phyloP scores from a whole-genome alignment of 768 basidiomycete genomes.

The Leucogyrophana mollusca region DNA sequence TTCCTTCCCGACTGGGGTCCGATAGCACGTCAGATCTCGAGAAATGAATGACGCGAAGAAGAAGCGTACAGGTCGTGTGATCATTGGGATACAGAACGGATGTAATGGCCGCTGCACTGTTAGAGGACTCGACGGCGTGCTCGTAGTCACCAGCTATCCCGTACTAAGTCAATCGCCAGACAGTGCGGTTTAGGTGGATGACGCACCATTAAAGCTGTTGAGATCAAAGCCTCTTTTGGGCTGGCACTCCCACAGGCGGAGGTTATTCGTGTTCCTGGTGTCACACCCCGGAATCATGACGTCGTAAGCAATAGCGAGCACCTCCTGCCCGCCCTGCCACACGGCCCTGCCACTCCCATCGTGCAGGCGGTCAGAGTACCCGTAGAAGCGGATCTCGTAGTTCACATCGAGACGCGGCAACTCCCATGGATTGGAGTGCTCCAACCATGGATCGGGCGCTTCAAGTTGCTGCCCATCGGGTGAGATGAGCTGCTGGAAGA shows the following conservation, averaged over 20 bases:
- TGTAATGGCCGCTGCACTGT: slow-evolving; percentile 91
- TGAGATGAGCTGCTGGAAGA: slow-evolving; percentile 92
- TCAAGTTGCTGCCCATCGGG: slow-evolving; percentile 83
- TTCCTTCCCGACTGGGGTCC: slow-evolving; percentile 73
- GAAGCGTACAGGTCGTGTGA: slow-evolving; percentile 60
- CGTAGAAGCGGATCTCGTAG: slow-evolving; percentile 89
- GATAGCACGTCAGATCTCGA: slow-evolving; percentile 1
- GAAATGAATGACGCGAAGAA: not conserved
- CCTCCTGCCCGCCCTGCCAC: slow-evolving; percentile 92
- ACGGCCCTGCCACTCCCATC: slow-evolving; percentile 60
- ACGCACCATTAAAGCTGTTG: slow-evolving; percentile 88
- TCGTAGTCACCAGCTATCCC: slow-evolving; percentile 86
- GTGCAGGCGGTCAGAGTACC: slow-evolving; percentile 65
- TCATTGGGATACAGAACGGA: slow-evolving; percentile 97
- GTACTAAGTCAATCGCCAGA: slow-evolving; percentile 5
- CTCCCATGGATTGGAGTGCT: slow-evolving; percentile 87
- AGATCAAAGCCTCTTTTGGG: slow-evolving; percentile 91
- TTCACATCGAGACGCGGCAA: slow-evolving; percentile 81
- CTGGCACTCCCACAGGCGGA: slow-evolving; percentile 82
- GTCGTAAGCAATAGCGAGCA: slow-evolving; percentile 91
- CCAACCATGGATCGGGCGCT: slow-evolving; percentile 92
- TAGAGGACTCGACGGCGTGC: slow-evolving; percentile 81
- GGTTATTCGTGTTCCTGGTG: slow-evolving; percentile 87
- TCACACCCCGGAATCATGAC: slow-evolving; percentile 86
- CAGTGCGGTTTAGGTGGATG: not conserved